Base-by-base conservation (phyloP, 2,329 filamentous ascomycete species). In the Fusarium sp. region DNA sequence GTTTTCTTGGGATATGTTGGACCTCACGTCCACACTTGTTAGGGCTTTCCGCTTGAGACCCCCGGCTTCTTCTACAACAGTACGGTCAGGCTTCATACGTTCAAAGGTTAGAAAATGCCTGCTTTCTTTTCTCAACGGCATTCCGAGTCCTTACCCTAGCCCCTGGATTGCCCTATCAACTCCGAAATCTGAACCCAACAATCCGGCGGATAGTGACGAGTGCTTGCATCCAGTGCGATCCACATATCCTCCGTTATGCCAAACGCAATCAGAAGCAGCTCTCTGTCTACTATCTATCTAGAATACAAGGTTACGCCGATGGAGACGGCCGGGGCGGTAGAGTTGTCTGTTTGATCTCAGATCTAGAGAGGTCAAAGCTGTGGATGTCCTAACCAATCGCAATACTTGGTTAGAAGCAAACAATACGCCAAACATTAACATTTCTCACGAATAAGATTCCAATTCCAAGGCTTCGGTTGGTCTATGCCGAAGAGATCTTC, bases 311-410 rank as follows among this genome's bases (percentile, higher is more conserved):
- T 32, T 47, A n/a, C 28, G 20, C 18, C 14, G 14, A 49, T 21
- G 32, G 41, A 43, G 41, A 43, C 28, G 43, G 56, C n/a, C 55
- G 61, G 23, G 61, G 61, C 48, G 41, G 34, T 46, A 55, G 49
- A 70, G 41, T 46, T 57, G 40, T n/a, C 32, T 21, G 16, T 45
- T 23, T 11, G 66, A 37, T 25, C 18, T 41, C 21, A 21, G 23
- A 43, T 49, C 55, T 43, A 48, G 12, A 12, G 53, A 48, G 28
- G 28, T 54, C 11, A 14, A 46, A 32, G 3, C 13, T 32, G 32
- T 12, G 40, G 20, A 13, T 56, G 37, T 18, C 40, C 16, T 11
- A 54, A 18, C 34, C 47, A 60, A 47, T 61, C 55, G 49, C 54
- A 14, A 61, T 42, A 23, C 30, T n/a, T 28, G 5, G 14, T 37